Base-by-base conservation (phyloP, 2,329 filamentous ascomycete species). In the Ophiostoma sp. region DNA sequence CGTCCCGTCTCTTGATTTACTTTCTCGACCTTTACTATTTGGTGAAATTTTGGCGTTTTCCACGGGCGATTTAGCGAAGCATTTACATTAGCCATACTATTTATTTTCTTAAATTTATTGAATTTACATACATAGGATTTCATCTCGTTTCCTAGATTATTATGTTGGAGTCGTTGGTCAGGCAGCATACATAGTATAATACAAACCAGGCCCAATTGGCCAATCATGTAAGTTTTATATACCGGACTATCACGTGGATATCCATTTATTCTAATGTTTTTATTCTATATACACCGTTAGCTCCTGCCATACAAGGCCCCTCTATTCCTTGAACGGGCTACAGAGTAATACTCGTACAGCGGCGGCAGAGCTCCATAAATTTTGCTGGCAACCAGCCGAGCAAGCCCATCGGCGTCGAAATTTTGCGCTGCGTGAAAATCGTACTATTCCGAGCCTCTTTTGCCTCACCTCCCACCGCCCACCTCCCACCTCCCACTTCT, bases 401-500 rank as follows among this genome's bases (percentile, higher is more conserved):
- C 66, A 20, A 27, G 39, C 39, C 60, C 48, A 67, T 67, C 48
- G 39, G 67, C 17, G 66, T 52, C 52, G 67, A 71, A 71, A 69
- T 69, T 71, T 68, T 71, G 70, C 65, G 62, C 68, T 67, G 57
- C 57, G 69, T 60, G 64, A 67, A 72, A 69, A 72, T 70, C 57
- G 57, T 33, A 64, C 67, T 66, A 69, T 64, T 10, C 57, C 54
- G 60, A 65, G 68, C 72, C 74, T 71, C 72, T 73, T 10, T 39
- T 57, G n/a, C 10, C 17, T 57, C 36, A 20, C 33, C 66, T 65
- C 57, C 35, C 48, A 36, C 35, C 23, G 13, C 17, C 62, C n/a
- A 33, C 3, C 20, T 13, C 48, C 23, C 27, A n/a, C 44, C 10
- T 15, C 39, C 52, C 48, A 36, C 33, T 15, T 64, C 33, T 64